phyloP scores from a whole-genome alignment of 805 yeast genomes.

The Starmerella roubikii region DNA sequence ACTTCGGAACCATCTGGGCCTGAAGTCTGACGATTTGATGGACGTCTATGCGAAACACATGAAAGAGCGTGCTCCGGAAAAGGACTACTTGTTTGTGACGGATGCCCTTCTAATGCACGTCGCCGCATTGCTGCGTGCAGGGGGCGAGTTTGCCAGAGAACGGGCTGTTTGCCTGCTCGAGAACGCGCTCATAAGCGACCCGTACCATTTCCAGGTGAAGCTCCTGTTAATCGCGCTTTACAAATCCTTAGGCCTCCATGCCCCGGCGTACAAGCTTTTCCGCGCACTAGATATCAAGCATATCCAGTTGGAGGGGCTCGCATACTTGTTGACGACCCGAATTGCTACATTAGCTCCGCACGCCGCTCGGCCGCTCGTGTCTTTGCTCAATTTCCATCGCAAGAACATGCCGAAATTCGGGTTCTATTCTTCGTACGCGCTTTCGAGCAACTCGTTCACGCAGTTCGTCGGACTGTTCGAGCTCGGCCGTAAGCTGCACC shows the following conservation, averaged over 20 bases:
- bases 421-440: conserved; percentile 37
- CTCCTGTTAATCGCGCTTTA: conserved; percentile 61
- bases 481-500: conserved; percentile 38
- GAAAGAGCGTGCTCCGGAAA: conserved; percentile 30
- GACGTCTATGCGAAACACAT: conserved; percentile 27
- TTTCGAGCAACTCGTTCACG: conserved; percentile 46
- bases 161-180: conserved; percentile 46
- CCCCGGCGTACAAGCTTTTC: conserved; percentile 40
- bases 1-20: conserved; percentile 30
- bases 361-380: background rate
- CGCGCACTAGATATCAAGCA: conserved; percentile 49
- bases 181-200: conserved; percentile 39
- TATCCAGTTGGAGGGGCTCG: conserved; percentile 57
- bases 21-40: conserved; percentile 22
- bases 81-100: conserved; percentile 61
- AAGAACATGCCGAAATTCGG: conserved; percentile 40
- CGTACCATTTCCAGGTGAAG: conserved; percentile 57
- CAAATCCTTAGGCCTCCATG: conserved; percentile 40
- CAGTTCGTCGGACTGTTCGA: conserved; percentile 55
- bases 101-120: conserved; percentile 50
- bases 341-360: conserved; percentile 35
- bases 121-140: conserved; percentile 24
- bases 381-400: background rate
- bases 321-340: conserved; percentile 40
- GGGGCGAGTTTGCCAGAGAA: conserved; percentile 13